Percentiles rank a stretch among this genome's conserved stretches.
Conservation (phyloP, 1,284 basidiomycete species). For the Mycena sp. region DNA sequence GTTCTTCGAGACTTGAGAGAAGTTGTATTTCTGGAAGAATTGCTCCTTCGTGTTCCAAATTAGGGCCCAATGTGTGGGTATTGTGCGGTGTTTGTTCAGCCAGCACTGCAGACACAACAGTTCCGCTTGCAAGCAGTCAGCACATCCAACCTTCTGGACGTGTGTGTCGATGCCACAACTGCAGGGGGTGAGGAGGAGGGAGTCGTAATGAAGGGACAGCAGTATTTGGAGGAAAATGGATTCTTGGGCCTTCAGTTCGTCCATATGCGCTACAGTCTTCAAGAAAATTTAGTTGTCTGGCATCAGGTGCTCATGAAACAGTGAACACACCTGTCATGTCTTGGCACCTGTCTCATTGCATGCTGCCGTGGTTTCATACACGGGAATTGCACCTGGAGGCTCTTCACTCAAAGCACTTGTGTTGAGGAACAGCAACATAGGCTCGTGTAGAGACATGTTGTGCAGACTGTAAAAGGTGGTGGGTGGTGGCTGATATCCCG, state of each 20-base stretch:
- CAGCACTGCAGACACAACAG: not conserved
- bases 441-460: not conserved
- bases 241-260: not conserved
- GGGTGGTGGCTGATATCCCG: too few relatives aligned
- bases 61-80: not conserved
- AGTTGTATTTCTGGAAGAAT: slow-evolving; percentile 5
- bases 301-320: not conserved
- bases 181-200: too few relatives aligned
- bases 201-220: not conserved
- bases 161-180: not conserved
- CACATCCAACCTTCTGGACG: not conserved
- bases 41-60: not conserved
- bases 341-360: too few relatives aligned
- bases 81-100: too few relatives aligned
- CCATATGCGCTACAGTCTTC: too few relatives aligned
- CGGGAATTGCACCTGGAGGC: too few relatives aligned
- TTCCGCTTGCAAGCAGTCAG: not conserved
- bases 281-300: not conserved
- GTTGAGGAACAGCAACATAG: not conserved
- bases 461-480: not conserved
- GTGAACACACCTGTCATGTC: not conserved
- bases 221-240: not conserved
- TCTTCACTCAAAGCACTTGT: not conserved
- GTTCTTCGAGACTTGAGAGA: not conserved
- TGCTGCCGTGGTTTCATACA: too few relatives aligned